Evolutionary conservation across 495 filamentous ascomycete genomes (phyloP).

Genomic region (Cryomyces antarcticus): DNA sequence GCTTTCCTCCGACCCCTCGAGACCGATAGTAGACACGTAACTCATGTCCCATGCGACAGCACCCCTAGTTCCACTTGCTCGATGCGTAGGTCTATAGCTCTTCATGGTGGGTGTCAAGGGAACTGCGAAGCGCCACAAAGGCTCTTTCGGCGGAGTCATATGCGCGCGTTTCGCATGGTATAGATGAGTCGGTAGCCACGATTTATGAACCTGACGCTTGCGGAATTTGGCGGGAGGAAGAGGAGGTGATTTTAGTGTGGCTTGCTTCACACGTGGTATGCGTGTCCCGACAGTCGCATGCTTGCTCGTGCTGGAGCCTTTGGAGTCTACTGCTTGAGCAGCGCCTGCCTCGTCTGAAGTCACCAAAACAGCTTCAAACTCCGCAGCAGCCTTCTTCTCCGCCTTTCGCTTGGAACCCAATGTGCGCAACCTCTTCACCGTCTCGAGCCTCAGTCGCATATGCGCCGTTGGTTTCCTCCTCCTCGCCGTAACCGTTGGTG

Average conservation of each 20-base stretch:
- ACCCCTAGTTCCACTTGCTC: constrained; percentile 47
- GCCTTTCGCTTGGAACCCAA: constrained; percentile 41
- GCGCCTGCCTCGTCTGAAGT: too few relatives aligned
- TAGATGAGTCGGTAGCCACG: constrained; percentile 86
- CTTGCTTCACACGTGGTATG: constrained; percentile 30
- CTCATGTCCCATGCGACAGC: constrained; percentile 84
- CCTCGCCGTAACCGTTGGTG: constrained; percentile 55
- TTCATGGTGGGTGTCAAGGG: constrained; percentile 74
- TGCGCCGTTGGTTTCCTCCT: constrained; percentile 49
- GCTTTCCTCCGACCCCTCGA: constrained; percentile 45
- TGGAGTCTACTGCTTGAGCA: constrained; percentile 38
- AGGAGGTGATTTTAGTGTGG: constrained; percentile 44
- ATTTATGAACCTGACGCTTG: constrained; percentile 74
- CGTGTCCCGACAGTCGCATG: not conserved
- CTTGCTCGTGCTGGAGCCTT: constrained; percentile 31
- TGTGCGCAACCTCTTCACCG: constrained; percentile 47
- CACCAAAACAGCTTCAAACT: constrained; percentile 15
- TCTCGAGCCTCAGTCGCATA: constrained; percentile 63
- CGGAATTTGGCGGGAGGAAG: constrained; percentile 50
- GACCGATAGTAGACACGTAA: constrained; percentile 70
- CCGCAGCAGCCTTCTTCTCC: constrained; percentile 17
- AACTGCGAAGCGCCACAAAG: constrained; percentile 77
- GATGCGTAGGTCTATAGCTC: constrained; percentile 68
- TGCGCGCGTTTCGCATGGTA: constrained; percentile 83
- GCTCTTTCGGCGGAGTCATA: constrained; percentile 58